Percentiles rank a stretch among this genome's conserved stretches.
Evolutionary conservation across 441 rosid genomes (phyloP).

Genomic region (California macrophylla): DNA sequence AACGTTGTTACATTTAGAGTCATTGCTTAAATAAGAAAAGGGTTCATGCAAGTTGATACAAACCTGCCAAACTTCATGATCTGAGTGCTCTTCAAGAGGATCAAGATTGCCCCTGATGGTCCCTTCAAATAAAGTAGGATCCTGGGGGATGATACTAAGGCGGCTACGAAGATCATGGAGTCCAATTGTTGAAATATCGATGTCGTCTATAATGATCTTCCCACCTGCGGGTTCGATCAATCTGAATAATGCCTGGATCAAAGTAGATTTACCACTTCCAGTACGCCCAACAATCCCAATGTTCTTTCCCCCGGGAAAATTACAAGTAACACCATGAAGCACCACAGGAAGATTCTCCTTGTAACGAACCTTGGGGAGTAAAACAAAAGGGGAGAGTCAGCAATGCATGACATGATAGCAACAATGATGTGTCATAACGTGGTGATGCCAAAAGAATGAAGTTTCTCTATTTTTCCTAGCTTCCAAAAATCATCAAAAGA

Average conservation of each 20-base stretch:
- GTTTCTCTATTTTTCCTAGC: not conserved
- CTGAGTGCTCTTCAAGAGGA: constrained; percentile 92
- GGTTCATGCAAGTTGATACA: not conserved
- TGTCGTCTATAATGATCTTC: constrained; percentile 74
- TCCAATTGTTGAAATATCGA: constrained; percentile 81
- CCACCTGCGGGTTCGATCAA: constrained; percentile 85
- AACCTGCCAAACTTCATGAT: constrained; percentile 87
- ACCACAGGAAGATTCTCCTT: constrained; percentile 90
- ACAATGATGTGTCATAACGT: not conserved
- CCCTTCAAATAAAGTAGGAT: constrained; percentile 95
- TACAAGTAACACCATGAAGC: constrained; percentile 76
- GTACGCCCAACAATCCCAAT: constrained; percentile 98
- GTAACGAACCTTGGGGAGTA: constrained; percentile 59
- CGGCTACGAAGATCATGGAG: constrained; percentile 96
- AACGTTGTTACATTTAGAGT: too few relatives aligned
- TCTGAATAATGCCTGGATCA: constrained; percentile 95
- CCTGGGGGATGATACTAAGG: constrained; percentile 93
- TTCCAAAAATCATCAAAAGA: not conserved
- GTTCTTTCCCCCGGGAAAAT: constrained; percentile 88
- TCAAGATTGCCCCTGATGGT: constrained; percentile 89
- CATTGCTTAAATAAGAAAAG: not conserved
- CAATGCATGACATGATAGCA: not conserved
- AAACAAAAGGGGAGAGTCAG: constrained; percentile 21
- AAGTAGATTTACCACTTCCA: constrained; percentile 94
- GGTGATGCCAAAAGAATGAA: not conserved